Evolutionary conservation across 352 stramenopile species (phyloP).

Genomic region (Globisporangium cystogenes): DNA sequence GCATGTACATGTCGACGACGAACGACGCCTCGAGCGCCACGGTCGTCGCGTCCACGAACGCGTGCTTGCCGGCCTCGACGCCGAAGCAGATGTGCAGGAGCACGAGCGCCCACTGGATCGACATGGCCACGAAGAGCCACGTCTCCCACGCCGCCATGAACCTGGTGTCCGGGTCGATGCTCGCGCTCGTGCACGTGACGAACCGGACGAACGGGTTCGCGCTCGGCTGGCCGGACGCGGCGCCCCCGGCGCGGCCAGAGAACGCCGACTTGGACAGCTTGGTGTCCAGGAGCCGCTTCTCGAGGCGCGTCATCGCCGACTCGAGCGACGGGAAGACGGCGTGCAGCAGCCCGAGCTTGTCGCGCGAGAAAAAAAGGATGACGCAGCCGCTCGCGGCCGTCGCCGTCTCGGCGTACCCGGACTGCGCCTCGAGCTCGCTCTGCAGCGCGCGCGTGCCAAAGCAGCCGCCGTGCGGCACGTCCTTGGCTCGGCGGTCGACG

Average conservation of each 20-base stretch:
- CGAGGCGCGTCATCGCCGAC: constrained; percentile 15
- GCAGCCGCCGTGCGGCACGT: constrained; percentile 25
- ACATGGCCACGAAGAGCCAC: constrained; percentile 39
- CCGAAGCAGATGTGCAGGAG: constrained; percentile 38
- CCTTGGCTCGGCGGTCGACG: neutral
- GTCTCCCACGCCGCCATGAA: constrained; percentile 33
- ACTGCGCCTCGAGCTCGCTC: constrained; percentile 5
- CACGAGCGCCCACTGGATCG: constrained; percentile 34
- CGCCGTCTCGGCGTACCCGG: constrained; percentile 27
- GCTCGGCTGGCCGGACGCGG: neutral
- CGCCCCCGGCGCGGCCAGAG: neutral
- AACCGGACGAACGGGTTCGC: constrained; percentile 5
- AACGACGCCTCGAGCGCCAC: constrained; percentile 37
- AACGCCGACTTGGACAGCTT: constrained; percentile 27
- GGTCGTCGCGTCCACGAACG: constrained; percentile 20
- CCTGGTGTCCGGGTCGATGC: constrained; percentile 33
- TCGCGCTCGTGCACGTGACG: constrained; percentile 2
- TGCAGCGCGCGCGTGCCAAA: constrained; percentile 26
- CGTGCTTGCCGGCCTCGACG: constrained; percentile 16
- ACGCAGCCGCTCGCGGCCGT: constrained; percentile 27
- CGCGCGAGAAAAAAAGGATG: constrained; percentile 23
- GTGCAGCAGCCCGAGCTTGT: constrained; percentile 19
- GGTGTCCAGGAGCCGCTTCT: constrained; percentile 20
- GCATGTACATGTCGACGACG: constrained; percentile 36
- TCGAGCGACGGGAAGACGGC: constrained; percentile 20